These are phyloP conservation scores for Populus nigra DNA, from an alignment of 345 rosid genomes.

Conservation along the genomic window DNA sequence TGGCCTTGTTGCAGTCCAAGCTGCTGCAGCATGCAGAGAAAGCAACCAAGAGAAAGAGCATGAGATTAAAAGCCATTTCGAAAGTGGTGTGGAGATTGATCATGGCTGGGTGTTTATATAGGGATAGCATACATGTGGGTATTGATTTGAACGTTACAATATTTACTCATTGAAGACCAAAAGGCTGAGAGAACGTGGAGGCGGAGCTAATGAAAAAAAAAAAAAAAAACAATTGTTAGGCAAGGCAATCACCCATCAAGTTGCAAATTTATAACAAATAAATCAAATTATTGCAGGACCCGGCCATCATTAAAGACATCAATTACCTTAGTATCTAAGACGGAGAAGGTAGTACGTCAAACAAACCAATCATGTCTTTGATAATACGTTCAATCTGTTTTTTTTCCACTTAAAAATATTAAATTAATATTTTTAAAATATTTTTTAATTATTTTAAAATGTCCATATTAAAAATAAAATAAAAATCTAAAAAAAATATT, in stretches of 20 bases:
- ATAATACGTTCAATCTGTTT: no score
- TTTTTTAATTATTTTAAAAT: no score
- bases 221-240: neutral
- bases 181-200: neutral
- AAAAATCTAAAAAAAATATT: no score
- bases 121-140: neutral
- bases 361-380: no score
- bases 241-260: neutral
- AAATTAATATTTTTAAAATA: no score
- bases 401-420: no score
- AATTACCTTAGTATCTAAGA: neutral
- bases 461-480: no score
- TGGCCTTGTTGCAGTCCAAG: neutral
- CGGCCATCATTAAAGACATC: neutral
- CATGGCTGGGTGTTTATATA: no score
- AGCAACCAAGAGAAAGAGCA: constrained; percentile 2
- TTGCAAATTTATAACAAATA: neutral
- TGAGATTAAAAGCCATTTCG: neutral
- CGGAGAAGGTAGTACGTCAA: no score
- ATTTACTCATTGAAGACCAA: neutral
- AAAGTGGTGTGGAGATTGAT: neutral
- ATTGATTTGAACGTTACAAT: neutral
- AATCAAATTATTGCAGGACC: neutral
- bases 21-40: neutral
- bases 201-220: neutral